Conservation (phyloP, 441 rosid genomes). For the Euphorbia schlechtendalii region DNA sequence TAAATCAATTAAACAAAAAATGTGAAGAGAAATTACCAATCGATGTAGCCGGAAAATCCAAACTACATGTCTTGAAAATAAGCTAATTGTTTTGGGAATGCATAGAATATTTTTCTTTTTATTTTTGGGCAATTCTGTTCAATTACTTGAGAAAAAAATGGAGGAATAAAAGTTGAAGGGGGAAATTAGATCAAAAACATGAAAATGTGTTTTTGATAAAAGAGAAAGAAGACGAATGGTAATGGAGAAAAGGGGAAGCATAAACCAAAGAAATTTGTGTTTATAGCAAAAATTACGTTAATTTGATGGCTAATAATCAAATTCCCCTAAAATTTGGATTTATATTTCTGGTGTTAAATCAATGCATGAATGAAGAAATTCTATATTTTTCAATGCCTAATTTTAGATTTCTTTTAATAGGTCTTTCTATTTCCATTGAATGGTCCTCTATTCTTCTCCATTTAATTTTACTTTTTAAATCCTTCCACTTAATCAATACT, state of each 20-base stretch:
- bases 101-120: not conserved
- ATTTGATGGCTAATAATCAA: constrained; percentile 26
- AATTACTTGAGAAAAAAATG: not conserved
- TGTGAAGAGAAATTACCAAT: not conserved
- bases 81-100: not conserved
- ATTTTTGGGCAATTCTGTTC: not conserved
- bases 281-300: constrained; percentile 33
- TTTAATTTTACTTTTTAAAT: too few species aligned
- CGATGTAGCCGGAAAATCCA: constrained; percentile 4
- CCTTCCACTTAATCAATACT: too few species aligned
- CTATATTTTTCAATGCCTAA: constrained; percentile 9
- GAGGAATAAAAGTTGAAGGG: not conserved
- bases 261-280: constrained; percentile 21
- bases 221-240: constrained; percentile 19
- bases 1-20: too few species aligned
- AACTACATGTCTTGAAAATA: constrained; percentile 6
- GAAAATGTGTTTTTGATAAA: constrained; percentile 27
- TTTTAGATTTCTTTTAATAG: constrained; percentile 23
- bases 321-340: constrained; percentile 18
- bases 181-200: constrained; percentile 21
- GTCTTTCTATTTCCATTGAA: constrained; percentile 1
- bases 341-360: constrained; percentile 13
- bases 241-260: constrained; percentile 20
- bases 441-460: not conserved
- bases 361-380: constrained; percentile 4